Evolutionary conservation across 2,329 filamentous ascomycete genomes (phyloP).

Genomic region (Monosporascus sp.): DNA sequence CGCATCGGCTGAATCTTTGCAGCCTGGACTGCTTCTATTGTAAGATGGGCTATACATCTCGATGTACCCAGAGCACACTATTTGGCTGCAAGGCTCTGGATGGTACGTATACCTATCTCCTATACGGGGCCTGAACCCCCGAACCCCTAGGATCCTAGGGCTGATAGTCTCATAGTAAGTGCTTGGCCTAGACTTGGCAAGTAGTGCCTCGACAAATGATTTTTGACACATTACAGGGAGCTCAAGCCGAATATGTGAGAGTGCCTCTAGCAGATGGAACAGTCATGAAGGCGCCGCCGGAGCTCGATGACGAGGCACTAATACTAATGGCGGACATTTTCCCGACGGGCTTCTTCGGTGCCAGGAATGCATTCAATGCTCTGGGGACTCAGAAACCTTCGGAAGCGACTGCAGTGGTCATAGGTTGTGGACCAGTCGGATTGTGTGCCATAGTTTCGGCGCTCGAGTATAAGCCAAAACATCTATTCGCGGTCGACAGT

Average conservation of each 20-base stretch:
- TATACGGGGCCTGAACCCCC: not conserved
- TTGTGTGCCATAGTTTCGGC: slow-evolving; percentile 78
- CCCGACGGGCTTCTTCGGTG: slow-evolving; percentile 80
- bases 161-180: not conserved
- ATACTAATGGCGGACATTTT: slow-evolving; percentile 93
- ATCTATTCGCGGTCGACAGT: slow-evolving; percentile 75
- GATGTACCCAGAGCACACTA: slow-evolving; percentile 65
- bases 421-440: slow-evolving; percentile 83
- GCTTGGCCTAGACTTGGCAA: not conserved
- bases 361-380: slow-evolving; percentile 68
- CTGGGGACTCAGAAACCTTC: slow-evolving; percentile 52
- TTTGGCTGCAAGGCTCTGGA: slow-evolving; percentile 69
- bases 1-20: slow-evolving; percentile 4
- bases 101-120: slow-evolving; percentile 34
- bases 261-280: slow-evolving; percentile 79
- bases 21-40: slow-evolving; percentile 81
- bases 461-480: slow-evolving; percentile 68
- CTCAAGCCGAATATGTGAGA: slow-evolving; percentile 77
- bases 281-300: slow-evolving; percentile 66
- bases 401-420: slow-evolving; percentile 68
- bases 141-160: not conserved
- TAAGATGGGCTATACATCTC: slow-evolving; percentile 67
- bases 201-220: not conserved
- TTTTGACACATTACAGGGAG: slow-evolving; percentile 23
- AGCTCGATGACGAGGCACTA: slow-evolving; percentile 68